Percentiles rank a stretch among this genome's conserved stretches.
Conservation (phyloP, 2,329 filamentous ascomycete species). For the Talaromyces piceae region DNA sequence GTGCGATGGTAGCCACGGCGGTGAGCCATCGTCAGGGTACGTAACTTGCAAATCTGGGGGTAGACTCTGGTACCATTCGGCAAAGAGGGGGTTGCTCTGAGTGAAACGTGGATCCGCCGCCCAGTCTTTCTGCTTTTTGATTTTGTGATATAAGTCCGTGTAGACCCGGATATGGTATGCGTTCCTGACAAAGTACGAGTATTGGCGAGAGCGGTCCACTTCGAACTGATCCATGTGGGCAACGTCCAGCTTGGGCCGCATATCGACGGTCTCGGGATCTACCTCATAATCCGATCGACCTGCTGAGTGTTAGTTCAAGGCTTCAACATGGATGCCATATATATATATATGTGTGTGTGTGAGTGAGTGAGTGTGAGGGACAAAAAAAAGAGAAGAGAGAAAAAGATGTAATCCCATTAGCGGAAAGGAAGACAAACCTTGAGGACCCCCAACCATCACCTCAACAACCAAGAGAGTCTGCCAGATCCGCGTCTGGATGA, state of each 20-base stretch:
- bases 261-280: slow-evolving; percentile 66
- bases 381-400: too few relatives aligned
- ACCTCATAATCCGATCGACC: slow-evolving; percentile 74
- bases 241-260: slow-evolving; percentile 56
- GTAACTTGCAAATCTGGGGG: slow-evolving; percentile 70
- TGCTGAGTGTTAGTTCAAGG: too few relatives aligned
- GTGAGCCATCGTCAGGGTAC: slow-evolving; percentile 69
- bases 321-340: too few relatives aligned
- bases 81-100: slow-evolving; percentile 68
- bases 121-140: slow-evolving; percentile 77
- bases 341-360: too few relatives aligned
- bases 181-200: slow-evolving; percentile 69
- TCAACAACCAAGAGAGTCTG: slow-evolving; percentile 80
- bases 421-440: slow-evolving; percentile 54
- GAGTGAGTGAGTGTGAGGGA: too few relatives aligned
- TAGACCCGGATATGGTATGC: slow-evolving; percentile 72
- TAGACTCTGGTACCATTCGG: slow-evolving; percentile 66
- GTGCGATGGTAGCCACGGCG: slow-evolving; percentile 78
- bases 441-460: slow-evolving; percentile 85
- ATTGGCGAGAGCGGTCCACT: slow-evolving; percentile 71
- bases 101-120: slow-evolving; percentile 76
- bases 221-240: slow-evolving; percentile 67
- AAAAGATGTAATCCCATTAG: background rate
- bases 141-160: slow-evolving; percentile 63
- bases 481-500: slow-evolving; percentile 81